Evolutionary conservation across 148 eudicot species (phyloP).

Genomic region (Rhododendron ovatum): DNA sequence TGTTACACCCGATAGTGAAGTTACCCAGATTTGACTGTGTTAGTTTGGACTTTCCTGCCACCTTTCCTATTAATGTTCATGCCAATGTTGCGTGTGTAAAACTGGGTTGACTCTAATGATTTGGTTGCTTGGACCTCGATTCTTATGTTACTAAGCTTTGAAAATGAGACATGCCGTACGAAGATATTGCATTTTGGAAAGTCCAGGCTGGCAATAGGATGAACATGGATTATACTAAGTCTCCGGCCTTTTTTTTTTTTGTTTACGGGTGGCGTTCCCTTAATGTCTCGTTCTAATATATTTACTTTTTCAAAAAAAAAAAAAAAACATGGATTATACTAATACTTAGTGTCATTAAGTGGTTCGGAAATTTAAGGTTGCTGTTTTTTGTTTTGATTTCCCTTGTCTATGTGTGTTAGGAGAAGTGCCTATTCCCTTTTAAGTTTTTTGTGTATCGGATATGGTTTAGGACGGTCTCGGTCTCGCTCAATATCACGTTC

Average conservation of each 20-base stretch:
- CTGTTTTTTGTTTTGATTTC: neutral
- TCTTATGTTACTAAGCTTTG: neutral
- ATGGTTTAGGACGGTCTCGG: slow-evolving; percentile 45
- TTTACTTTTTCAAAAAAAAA: no score
- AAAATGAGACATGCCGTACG: neutral
- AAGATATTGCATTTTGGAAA: neutral
- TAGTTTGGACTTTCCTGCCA: neutral
- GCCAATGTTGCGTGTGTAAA: neutral
- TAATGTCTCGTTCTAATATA: no score
- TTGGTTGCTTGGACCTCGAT: neutral
- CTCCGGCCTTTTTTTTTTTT: no score
- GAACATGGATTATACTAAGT: neutral
- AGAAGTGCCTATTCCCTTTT: neutral
- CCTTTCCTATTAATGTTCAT: neutral
- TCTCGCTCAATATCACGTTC: slow-evolving; percentile 65
- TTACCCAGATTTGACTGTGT: neutral
- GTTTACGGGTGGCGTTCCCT: no score
- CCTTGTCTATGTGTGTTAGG: neutral
- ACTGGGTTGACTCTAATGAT: neutral
- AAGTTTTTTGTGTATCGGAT: neutral
- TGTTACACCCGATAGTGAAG: neutral
- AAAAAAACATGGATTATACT: neutral
- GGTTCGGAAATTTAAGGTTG: neutral
- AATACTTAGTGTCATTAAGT: neutral
- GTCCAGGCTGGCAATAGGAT: neutral